Base-by-base conservation (phyloP, 768 basidiomycete genomes). In the Mycena belliarum region DNA sequence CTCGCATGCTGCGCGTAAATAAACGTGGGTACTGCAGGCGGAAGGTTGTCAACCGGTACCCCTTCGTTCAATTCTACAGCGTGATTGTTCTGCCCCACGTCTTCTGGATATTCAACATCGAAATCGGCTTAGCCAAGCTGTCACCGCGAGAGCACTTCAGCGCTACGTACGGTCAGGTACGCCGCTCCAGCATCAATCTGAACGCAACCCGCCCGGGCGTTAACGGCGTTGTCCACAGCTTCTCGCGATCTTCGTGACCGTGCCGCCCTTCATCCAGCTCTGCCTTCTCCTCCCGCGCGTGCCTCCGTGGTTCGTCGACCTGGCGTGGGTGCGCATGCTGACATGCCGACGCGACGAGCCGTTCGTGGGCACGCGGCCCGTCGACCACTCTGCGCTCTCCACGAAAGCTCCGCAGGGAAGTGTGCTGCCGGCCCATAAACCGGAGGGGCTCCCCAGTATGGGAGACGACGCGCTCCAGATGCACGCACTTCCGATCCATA, bases 201-300 rank as follows among this genome's bases (percentile, higher is more conserved):
- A 32, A 6, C 29, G 12, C 29, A 32, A 6, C 29, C 12, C 29
- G 6, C 12, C 6, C 29, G 29, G 29, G 6, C 12, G 16, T 14
- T 43, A 3, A 23, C 23, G n/a, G 16, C 5, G 40, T 14, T 5
- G 6, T 24, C 21, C 21, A 14, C 32, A 53, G 52, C 56, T 63
- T 21, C 57, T 63, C 8, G 61, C 61, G 5, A 51, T 63, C 47
- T 63, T 63, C 23, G 52, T 59, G 24, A 63, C 61, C n/a, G 33
- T 63, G 18, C 57, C 61, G n/a, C 49, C 55, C 33, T 49, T 61
- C 20, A 24, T 55, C 21, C 41, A 47, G 44, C 55, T 61, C 12
- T 52, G 45, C 40, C 18, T 28, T 7, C 50, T 61, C 4, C 38
- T 52, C 7, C 55, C 45, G 6, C 29, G 55, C 2, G 23, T 61